Conservation (phyloP, 768 basidiomycete genomes). For the Boletellus ananas region DNA sequence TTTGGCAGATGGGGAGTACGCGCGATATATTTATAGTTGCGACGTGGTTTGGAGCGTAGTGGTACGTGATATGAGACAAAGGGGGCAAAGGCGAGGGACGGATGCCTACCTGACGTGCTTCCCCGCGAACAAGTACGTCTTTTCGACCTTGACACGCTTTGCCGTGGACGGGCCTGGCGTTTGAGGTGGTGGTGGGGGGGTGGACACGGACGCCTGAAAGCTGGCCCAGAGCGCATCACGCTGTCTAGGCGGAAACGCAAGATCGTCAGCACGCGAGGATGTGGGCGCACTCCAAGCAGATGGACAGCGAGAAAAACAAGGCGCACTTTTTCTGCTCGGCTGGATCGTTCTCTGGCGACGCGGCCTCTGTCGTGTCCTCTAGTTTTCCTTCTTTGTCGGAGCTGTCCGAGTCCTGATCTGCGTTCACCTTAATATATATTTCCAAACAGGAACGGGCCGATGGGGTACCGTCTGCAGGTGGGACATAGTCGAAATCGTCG, state of each 20-base stretch:
- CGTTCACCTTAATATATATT: neutral
- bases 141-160: constrained; percentile 63
- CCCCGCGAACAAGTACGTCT: constrained; percentile 71
- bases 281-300: neutral
- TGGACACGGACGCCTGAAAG: constrained; percentile 61
- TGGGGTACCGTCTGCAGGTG: constrained; percentile 40
- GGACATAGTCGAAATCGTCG: constrained; percentile 62
- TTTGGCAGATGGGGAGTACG: neutral
- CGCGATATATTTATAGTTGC: neutral
- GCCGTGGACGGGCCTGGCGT: constrained; percentile 16
- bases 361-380: constrained; percentile 23
- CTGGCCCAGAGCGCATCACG: constrained; percentile 62
- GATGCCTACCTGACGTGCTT: constrained; percentile 57
- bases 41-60: neutral
- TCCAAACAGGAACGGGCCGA: neutral
- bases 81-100: constrained; percentile 22
- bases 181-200: constrained; percentile 19
- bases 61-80: neutral
- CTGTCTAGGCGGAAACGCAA: constrained; percentile 40
- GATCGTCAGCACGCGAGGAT: constrained; percentile 32
- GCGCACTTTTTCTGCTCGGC: constrained; percentile 43
- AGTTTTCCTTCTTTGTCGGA: constrained; percentile 37
- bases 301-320: too few species aligned
- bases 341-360: constrained; percentile 31
- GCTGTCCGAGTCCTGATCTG: constrained; percentile 35